These are phyloP conservation scores for Albugo candida DNA, from an alignment of 352 stramenopile genomes.

Conservation along the genomic window DNA sequence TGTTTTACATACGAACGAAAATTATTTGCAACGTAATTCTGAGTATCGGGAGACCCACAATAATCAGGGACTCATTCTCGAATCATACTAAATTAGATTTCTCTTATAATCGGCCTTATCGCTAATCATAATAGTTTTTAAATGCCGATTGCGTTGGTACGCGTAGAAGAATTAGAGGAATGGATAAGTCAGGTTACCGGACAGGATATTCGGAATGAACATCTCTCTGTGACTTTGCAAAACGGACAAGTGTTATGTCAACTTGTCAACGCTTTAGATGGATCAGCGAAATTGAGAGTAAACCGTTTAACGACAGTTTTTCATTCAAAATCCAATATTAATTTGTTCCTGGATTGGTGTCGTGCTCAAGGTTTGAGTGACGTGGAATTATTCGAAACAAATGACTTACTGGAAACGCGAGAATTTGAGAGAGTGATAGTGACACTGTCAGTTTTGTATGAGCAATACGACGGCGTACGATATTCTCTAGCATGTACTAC, in stretches of 20 bases:
- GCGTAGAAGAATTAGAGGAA: conserved; percentile 64
- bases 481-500: conserved; percentile 17
- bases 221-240: conserved; percentile 64
- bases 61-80: background rate
- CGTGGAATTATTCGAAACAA: conserved; percentile 50
- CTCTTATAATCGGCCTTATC: background rate
- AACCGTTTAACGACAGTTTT: conserved; percentile 81
- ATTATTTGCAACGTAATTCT: no score
- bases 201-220: conserved; percentile 42
- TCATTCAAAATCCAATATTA: conserved; percentile 73
- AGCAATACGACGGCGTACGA: conserved; percentile 47
- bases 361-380: conserved; percentile 40
- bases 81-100: conserved; percentile 2
- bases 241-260: conserved; percentile 74
- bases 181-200: conserved; percentile 71
- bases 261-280: conserved; percentile 67
- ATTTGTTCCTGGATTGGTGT: conserved; percentile 69
- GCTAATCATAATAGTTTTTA: background rate
- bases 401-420: conserved; percentile 49
- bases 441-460: conserved; percentile 72
- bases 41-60: background rate
- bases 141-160: conserved; percentile 5
- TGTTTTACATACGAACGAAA: no score
- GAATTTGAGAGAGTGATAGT: conserved; percentile 40
- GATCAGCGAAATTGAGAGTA: conserved; percentile 46